phyloP scores from a whole-genome alignment of 139 green algal species.

The Tetradesmus lagerheimii region DNA sequence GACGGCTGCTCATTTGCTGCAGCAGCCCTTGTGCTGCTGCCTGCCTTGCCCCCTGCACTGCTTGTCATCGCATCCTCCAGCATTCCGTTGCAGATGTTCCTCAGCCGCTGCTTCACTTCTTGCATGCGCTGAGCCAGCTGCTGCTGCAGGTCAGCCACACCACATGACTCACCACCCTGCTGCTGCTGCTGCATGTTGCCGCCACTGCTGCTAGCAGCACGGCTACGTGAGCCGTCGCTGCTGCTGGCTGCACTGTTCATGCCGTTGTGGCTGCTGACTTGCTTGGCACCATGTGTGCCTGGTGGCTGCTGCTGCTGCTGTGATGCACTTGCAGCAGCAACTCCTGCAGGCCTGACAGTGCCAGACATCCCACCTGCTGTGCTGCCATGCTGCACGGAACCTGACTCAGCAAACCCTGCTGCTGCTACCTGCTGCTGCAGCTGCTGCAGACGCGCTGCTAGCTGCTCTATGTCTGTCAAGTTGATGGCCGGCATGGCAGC shows the following conservation, averaged over 20 bases:
- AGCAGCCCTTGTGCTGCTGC: slow-evolving; percentile 1
- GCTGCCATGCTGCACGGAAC: not conserved
- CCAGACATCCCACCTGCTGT: not conserved
- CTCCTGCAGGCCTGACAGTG: not conserved
- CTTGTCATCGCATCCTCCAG: not conserved
- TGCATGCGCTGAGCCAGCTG: slow-evolving; percentile 40
- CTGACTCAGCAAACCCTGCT: not conserved
- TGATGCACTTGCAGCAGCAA: not conserved
- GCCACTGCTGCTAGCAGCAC: not conserved
- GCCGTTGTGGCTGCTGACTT: not conserved
- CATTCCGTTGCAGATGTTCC: slow-evolving; percentile 38
- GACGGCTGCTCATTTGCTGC: not conserved
- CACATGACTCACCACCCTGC: not conserved
- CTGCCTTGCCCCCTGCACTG: not conserved
- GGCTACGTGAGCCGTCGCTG: not conserved
- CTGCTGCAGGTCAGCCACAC: slow-evolving; percentile 26
- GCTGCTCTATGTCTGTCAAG: not conserved
- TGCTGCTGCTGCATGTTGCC: slow-evolving; percentile 6
- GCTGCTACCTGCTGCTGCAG: slow-evolving; percentile 16
- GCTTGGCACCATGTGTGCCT: not conserved
- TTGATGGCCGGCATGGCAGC: not conserved
- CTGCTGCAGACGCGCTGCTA: slow-evolving; percentile 6
- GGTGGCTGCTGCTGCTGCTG: slow-evolving; percentile 19
- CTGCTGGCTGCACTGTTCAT: not conserved
- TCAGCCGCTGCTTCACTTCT: slow-evolving; percentile 41